Percentiles rank a stretch among this genome's conserved stretches.
phyloP scores from a whole-genome alignment of 129 eudicot species.

The Saussurea involucrata region DNA sequence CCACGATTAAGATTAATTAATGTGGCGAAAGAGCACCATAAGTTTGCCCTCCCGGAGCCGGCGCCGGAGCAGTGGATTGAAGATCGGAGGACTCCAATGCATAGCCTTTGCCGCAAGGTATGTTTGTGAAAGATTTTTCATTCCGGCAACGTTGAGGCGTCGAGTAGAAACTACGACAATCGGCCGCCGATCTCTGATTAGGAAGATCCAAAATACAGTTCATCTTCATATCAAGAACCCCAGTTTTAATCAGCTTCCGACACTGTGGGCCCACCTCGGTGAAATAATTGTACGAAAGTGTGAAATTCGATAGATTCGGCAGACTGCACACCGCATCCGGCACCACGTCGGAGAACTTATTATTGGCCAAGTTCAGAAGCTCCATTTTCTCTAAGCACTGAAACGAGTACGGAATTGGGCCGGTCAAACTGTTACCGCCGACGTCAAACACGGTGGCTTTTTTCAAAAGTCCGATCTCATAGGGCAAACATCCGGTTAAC shows the following conservation, averaged over 20 bases:
- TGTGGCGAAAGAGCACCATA: constrained; percentile 27
- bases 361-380: constrained; percentile 35
- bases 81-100: constrained; percentile 2
- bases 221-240: constrained; percentile 34
- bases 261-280: constrained; percentile 41
- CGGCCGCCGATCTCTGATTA: constrained; percentile 33
- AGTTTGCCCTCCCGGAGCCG: constrained; percentile 4
- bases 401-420: constrained; percentile 43
- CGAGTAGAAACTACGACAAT: constrained; percentile 34
- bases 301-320: constrained; percentile 25
- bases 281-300: constrained; percentile 39
- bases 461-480: constrained; percentile 32
- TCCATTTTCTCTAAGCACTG: constrained; percentile 32
- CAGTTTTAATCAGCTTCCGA: constrained; percentile 15
- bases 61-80: not conserved
- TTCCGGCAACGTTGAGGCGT: constrained; percentile 23
- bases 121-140: not conserved
- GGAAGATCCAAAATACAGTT: constrained; percentile 50
- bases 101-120: constrained; percentile 21
- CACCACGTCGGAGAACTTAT: constrained; percentile 26
- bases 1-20: not conserved
- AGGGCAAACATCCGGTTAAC: constrained; percentile 42
- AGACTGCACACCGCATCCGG: constrained; percentile 41
- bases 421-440: constrained; percentile 27
- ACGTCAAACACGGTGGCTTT: constrained; percentile 35